Conservation (phyloP, 495 filamentous ascomycete species). For the Poronia punctata region DNA sequence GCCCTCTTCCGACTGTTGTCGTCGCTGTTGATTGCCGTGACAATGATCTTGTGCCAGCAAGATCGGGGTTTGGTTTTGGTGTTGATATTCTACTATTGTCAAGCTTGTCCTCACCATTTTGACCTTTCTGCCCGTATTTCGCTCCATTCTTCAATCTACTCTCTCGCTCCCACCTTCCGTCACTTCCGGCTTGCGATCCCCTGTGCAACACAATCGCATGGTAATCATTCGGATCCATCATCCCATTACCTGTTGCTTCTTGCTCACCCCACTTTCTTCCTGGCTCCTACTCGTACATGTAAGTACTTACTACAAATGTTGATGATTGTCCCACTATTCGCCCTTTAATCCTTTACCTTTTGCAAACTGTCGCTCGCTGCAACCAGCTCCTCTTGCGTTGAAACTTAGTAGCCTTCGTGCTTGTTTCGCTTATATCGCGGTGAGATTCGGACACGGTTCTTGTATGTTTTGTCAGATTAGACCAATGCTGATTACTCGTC, state of each 20-base stretch:
- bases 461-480: no score
- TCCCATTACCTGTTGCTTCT: slow-evolving; percentile 1
- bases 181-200: slow-evolving; percentile 32
- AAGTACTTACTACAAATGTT: no score
- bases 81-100: slow-evolving; percentile 19
- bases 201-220: slow-evolving; percentile 39
- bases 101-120: slow-evolving; percentile 31
- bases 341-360: background rate
- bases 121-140: no score
- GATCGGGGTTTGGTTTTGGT: slow-evolving; percentile 13
- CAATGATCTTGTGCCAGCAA: slow-evolving; percentile 9
- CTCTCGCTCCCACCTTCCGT: slow-evolving; percentile 19
- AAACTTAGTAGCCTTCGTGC: no score
- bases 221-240: slow-evolving; percentile 36
- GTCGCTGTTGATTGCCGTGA: background rate
- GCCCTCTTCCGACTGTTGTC: no score
- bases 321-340: no score
- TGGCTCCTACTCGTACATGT: slow-evolving; percentile 4
- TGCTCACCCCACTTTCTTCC: background rate
- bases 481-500: no score
- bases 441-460: no score
- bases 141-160: no score
- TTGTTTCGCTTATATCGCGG: no score
- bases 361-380: no score
- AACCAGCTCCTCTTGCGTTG: no score